Evolutionary conservation across 345 rosid species (phyloP), one percentile per base, ranked within the genome.

Genomic region (Eucalyptus grandis): DNA sequence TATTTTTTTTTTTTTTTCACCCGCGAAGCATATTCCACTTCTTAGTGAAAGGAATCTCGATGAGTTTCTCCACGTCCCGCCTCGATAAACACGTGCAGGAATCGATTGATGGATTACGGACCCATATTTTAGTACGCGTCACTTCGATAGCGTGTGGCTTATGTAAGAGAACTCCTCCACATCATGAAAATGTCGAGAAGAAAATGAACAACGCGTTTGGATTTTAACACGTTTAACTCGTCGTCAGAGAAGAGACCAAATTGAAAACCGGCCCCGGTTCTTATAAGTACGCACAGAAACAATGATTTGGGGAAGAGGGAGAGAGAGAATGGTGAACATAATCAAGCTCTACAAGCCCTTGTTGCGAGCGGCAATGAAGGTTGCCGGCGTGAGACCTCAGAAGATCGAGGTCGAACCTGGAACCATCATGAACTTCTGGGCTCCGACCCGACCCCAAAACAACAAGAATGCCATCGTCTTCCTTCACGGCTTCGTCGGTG

Each of bases 351-450:
- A 88, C 91, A 50, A 65, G 77, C 27, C 85, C n/a, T 58, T 92
- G 31, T 77, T 93, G 53, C 88, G 67, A 19, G 47, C 86, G 16
- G 11, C 90, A 4, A 22, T 91, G 92, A 92, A 91, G 88, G 81
- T 90, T 6, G 89, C 46, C 5, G 93, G 94, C 22, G 9, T 93
- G 56, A 67, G 62, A 49, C 88, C 92, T 30, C 72, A 67, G 81
- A 85, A 30, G 6, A 87, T 94, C 1, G 93, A 91, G 89, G 86
- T 93, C 88, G 89, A 92, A 31, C 92, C 93, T 13, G 94, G 95
- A 8, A 93, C 95, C 13, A 10, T 72, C 83, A 72, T 37, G 83
- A 72, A 72, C 46, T 72, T 72, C 83, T 72, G 83, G 46, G 83
- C 46, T 19, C 83, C 83, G 7, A 3, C 46, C 82, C 83, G 83